Conservation (phyloP, 495 filamentous ascomycete genomes). For the Penicillium lividum region DNA sequence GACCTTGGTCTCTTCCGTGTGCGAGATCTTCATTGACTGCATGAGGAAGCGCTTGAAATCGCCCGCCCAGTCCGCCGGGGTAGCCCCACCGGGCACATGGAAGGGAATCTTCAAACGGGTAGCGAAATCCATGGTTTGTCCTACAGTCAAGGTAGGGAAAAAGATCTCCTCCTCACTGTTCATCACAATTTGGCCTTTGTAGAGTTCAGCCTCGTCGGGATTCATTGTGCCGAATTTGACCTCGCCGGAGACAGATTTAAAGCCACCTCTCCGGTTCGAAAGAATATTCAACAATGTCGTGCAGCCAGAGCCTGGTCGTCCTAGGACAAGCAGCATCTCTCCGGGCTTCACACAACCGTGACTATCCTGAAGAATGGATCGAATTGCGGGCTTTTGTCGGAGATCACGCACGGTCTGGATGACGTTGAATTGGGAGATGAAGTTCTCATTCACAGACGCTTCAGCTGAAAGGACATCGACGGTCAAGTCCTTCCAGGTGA, state of each 20-base stretch:
- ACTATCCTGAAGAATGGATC: conserved; percentile 36
- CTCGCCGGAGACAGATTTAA: conserved; percentile 48
- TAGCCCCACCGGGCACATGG: conserved; percentile 32
- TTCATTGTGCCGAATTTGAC: conserved; percentile 60
- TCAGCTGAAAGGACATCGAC: conserved; percentile 46
- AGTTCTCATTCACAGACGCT: conserved; percentile 50
- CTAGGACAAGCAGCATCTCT: conserved; percentile 47
- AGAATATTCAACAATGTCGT: conserved; percentile 61
- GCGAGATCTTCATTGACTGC: conserved; percentile 71
- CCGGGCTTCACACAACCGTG: conserved; percentile 56
- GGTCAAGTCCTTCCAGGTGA: conserved; percentile 53
- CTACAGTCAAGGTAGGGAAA: conserved; percentile 67
- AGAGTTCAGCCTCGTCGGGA: conserved; percentile 55
- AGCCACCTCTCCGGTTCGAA: conserved; percentile 63
- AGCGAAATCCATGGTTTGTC: conserved; percentile 71
- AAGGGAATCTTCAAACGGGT: conserved; percentile 37
- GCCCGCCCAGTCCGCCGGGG: conserved; percentile 47
- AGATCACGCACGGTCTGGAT: conserved; percentile 35
- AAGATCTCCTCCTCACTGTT: conserved; percentile 70
- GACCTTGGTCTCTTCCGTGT: conserved; percentile 76
- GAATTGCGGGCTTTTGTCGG: conserved; percentile 36
- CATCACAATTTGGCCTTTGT: conserved; percentile 72
- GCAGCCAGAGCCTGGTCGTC: conserved; percentile 46
- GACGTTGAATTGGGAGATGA: conserved; percentile 57
- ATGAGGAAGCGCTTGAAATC: conserved; percentile 66